Conservation (phyloP, 768 basidiomycete genomes). For the Melanogaster broomeanus region DNA sequence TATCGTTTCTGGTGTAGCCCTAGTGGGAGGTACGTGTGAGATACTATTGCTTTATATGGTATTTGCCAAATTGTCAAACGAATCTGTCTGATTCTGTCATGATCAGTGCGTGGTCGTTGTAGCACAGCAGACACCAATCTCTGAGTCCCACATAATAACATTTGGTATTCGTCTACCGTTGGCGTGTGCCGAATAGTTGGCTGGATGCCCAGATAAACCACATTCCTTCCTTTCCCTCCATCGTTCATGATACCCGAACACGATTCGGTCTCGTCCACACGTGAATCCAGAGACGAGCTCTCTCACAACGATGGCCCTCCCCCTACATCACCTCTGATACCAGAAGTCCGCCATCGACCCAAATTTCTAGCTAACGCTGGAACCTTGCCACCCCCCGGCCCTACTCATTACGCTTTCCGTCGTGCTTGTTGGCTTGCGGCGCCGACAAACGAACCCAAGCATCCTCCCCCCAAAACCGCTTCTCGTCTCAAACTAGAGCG, state of each 20-base stretch:
- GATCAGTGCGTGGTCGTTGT: too few species aligned
- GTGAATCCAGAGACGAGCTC: conserved; percentile 5
- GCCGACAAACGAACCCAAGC: conserved; percentile 14
- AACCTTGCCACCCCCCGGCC: conserved; percentile 60
- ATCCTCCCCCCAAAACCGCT: conserved; percentile 25
- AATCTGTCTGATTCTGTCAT: too few species aligned
- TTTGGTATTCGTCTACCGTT: too few species aligned
- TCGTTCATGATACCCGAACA: conserved; percentile 17
- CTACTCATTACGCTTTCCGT: conserved; percentile 61
- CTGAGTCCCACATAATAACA: too few species aligned
- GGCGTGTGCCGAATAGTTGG: neutral
- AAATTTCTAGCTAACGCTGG: conserved; percentile 4
- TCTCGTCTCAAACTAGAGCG: conserved; percentile 53
- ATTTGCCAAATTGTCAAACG: too few species aligned
- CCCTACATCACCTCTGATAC: neutral
- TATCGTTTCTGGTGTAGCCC: too few species aligned
- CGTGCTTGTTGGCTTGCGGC: conserved; percentile 60
- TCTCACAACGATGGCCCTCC: conserved; percentile 1
- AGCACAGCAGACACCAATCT: too few species aligned
- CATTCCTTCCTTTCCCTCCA: neutral
- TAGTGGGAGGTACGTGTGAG: too few species aligned
- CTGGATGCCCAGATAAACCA: conserved; percentile 2
- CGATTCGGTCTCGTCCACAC: neutral
- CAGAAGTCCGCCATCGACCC: conserved; percentile 2
- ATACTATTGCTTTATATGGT: neutral